These are phyloP conservation scores for Pyrenopolyporus hunteri DNA, from an alignment of 495 filamentous ascomycete species.

Conservation along the genomic window DNA sequence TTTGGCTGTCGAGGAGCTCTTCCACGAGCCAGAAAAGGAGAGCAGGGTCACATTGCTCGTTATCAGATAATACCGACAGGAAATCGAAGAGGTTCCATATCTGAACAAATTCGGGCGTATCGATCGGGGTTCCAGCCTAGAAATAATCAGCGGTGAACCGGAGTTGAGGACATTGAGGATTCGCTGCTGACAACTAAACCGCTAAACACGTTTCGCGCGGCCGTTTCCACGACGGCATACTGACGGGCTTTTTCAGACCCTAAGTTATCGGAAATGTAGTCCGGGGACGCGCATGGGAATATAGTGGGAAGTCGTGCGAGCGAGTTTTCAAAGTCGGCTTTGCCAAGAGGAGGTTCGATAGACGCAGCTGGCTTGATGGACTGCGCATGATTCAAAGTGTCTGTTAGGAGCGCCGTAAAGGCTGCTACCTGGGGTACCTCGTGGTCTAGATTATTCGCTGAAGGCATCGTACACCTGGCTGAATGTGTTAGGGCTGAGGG, in stretches of 20 bases:
- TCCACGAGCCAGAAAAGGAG: conserved; percentile 90
- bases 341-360: conserved; percentile 80
- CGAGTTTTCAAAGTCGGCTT: conserved; percentile 61
- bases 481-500: neutral
- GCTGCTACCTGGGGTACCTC: conserved; percentile 62
- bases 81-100: conserved; percentile 96
- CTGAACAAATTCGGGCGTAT: conserved; percentile 73
- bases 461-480: conserved; percentile 46
- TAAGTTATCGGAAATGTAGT: conserved; percentile 30
- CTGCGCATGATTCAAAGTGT: conserved; percentile 68
- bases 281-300: conserved; percentile 33
- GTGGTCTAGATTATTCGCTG: conserved; percentile 46
- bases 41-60: conserved; percentile 80
- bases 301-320: conserved; percentile 49
- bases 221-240: conserved; percentile 75
- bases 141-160: conserved; percentile 40
- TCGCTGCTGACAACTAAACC: conserved; percentile 66
- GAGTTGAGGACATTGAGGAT: neutral
- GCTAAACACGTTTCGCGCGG: conserved; percentile 79
- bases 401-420: conserved; percentile 61
- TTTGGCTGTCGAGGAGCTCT: conserved; percentile 94
- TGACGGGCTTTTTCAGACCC: conserved; percentile 51
- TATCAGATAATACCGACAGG: conserved; percentile 82
- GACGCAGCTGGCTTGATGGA: conserved; percentile 66
- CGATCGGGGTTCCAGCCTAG: conserved; percentile 72